A percentile compares a stretch with the other conserved stretches of the same genome.
These are phyloP conservation scores for Castanea sativa DNA, from an alignment of 306 rosid genomes.

Conservation along the genomic window DNA sequence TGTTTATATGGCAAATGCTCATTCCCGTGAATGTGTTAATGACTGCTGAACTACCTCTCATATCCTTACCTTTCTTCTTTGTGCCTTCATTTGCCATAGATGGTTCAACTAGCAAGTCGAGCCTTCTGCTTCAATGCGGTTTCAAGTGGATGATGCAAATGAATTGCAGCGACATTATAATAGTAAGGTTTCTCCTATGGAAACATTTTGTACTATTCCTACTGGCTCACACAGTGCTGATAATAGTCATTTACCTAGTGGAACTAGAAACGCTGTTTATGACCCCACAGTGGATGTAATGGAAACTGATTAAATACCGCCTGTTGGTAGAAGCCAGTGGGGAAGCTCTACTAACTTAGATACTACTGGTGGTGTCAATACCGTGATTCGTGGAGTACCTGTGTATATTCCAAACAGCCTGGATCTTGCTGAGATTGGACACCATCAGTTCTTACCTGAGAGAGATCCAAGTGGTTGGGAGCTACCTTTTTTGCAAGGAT, in stretches of 20 bases:
- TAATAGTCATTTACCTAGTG: conserved; percentile 32
- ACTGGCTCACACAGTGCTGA: conserved; percentile 30
- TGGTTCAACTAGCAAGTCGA: conserved; percentile 27
- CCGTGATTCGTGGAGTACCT: conserved; percentile 23
- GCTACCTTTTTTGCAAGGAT: conserved; percentile 41
- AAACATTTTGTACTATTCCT: conserved; percentile 28
- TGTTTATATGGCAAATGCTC: conserved; percentile 33
- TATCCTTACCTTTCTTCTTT: conserved; percentile 32
- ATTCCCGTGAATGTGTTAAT: conserved; percentile 19
- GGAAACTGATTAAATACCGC: conserved; percentile 23
- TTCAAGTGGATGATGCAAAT: conserved; percentile 20
- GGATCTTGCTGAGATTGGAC: conserved; percentile 37
- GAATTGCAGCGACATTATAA: conserved; percentile 20
- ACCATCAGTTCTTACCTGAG: conserved; percentile 29
- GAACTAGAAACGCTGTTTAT: not conserved
- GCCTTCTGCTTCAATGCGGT: conserved; percentile 25
- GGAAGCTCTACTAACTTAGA: conserved; percentile 40
- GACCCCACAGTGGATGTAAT: conserved; percentile 40
- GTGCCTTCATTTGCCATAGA: conserved; percentile 26
- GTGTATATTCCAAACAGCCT: conserved; percentile 25
- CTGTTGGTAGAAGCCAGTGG: conserved; percentile 27
- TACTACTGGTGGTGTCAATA: conserved; percentile 28
- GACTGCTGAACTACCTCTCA: conserved; percentile 26
- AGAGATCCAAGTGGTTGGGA: conserved; percentile 38
- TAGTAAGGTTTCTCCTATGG: conserved; percentile 16